Evolutionary conservation across 352 stramenopile species (phyloP).

Genomic region (Thalassiosira sp.): DNA sequence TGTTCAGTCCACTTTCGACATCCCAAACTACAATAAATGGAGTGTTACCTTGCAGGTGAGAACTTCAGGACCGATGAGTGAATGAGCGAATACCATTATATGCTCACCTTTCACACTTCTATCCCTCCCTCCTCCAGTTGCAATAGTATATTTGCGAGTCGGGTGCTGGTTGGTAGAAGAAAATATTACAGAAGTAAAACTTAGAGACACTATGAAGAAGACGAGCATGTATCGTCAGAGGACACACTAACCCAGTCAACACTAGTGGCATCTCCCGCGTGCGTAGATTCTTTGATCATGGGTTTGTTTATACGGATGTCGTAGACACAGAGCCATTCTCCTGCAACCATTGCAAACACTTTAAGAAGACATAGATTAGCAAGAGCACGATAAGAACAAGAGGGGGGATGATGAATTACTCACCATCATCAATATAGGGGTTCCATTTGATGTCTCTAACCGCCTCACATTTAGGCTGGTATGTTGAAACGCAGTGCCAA

Average conservation of each 20-base stretch:
- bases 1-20: conserved; percentile 60
- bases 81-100: conserved; percentile 5
- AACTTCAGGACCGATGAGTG: not conserved
- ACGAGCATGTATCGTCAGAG: too few relatives aligned
- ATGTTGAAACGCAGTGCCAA: conserved; percentile 73
- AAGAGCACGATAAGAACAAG: not conserved
- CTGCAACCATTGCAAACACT: conserved; percentile 80
- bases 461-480: conserved; percentile 76
- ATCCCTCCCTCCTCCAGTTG: conserved; percentile 72
- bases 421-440: conserved; percentile 69
- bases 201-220: too few relatives aligned
- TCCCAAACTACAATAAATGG: conserved; percentile 68
- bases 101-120: conserved; percentile 57
- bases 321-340: conserved; percentile 76
- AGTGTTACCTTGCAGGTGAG: not conserved
- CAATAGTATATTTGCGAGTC: conserved; percentile 62
- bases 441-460: conserved; percentile 80
- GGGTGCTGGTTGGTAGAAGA: too few relatives aligned
- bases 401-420: not conserved
- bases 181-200: too few relatives aligned
- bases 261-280: conserved; percentile 74
- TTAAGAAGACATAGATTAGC: conserved; percentile 1
- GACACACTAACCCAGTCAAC: too few relatives aligned
- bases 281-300: conserved; percentile 69
- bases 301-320: conserved; percentile 69